phyloP scores from a whole-genome alignment of 2,329 filamentous ascomycete species.

The Lizonia empirigonia region DNA sequence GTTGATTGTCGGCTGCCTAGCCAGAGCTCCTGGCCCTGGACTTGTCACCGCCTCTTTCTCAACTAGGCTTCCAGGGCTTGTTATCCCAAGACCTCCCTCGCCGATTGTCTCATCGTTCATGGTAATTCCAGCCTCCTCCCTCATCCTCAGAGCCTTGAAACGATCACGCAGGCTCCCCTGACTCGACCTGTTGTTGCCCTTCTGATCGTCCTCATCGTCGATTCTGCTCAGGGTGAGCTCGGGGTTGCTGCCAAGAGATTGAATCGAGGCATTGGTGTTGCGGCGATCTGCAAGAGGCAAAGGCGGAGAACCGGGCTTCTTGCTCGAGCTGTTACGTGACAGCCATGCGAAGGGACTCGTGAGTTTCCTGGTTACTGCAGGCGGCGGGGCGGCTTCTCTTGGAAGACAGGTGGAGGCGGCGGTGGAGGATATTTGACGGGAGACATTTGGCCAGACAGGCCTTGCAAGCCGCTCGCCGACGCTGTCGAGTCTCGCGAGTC shows the following conservation, averaged over 20 bases:
- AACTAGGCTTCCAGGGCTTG: slow-evolving; percentile 43
- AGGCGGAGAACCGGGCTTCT: slow-evolving; percentile 64
- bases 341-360: slow-evolving; percentile 62
- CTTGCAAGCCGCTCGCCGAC: slow-evolving; percentile 58
- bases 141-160: slow-evolving; percentile 53
- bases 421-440: slow-evolving; percentile 60
- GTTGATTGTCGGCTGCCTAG: slow-evolving; percentile 70
- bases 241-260: slow-evolving; percentile 78
- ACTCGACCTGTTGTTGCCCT: slow-evolving; percentile 41
- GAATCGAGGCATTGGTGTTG: slow-evolving; percentile 80
- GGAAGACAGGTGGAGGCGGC: slow-evolving; percentile 36
- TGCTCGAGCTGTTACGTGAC: slow-evolving; percentile 57
- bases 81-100: slow-evolving; percentile 52
- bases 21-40: slow-evolving; percentile 33
- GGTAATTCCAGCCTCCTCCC: slow-evolving; percentile 52
- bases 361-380: slow-evolving; percentile 66
- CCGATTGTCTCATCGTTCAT: slow-evolving; percentile 54
- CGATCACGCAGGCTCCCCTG: slow-evolving; percentile 53
- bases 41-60: slow-evolving; percentile 47
- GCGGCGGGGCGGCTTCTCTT: slow-evolving; percentile 38
- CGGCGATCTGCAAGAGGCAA: slow-evolving; percentile 60
- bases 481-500: slow-evolving; percentile 51
- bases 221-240: slow-evolving; percentile 78
- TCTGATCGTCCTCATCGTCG: slow-evolving; percentile 62
- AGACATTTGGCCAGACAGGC: slow-evolving; percentile 73